Evolutionary conservation across 148 eudicot species (phyloP).

Genomic region (Gaultheria prostrata): DNA sequence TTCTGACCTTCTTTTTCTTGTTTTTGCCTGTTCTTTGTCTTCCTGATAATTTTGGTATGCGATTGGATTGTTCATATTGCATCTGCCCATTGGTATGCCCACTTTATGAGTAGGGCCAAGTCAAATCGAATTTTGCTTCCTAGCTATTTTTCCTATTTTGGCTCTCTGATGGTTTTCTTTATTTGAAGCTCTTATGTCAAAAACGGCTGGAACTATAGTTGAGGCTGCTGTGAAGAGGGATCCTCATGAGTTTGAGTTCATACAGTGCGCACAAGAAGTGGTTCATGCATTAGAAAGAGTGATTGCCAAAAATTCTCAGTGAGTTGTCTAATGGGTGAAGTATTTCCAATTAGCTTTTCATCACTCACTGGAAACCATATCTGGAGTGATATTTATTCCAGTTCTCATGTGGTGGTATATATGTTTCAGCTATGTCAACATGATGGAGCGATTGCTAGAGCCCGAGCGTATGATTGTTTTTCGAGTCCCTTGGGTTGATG

Average conservation of each 20-base stretch:
- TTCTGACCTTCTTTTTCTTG: background rate
- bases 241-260: slow-evolving; percentile 93
- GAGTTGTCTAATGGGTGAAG: slow-evolving; percentile 29
- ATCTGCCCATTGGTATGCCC: background rate
- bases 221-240: slow-evolving; percentile 94
- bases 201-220: slow-evolving; percentile 95
- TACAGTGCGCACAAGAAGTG: slow-evolving; percentile 91
- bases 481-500: slow-evolving; percentile 99
- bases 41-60: background rate
- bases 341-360: background rate
- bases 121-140: slow-evolving; percentile 3
- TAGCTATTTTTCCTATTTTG: slow-evolving; percentile 9
- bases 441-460: slow-evolving; percentile 94
- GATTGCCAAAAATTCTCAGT: slow-evolving; percentile 87
- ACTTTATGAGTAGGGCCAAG: background rate
- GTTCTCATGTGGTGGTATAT: slow-evolving; percentile 8
- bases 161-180: slow-evolving; percentile 17
- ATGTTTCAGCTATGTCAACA: slow-evolving; percentile 74
- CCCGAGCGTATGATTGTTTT: slow-evolving; percentile 89
- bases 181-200: slow-evolving; percentile 84
- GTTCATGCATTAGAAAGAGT: slow-evolving; percentile 92
- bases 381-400: slow-evolving; percentile 2
- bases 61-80: background rate
- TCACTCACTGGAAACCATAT: background rate
- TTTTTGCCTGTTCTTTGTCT: background rate